Conservation (phyloP, 2,329 filamentous ascomycete species). For the Sporothrix pseudoabietina region DNA sequence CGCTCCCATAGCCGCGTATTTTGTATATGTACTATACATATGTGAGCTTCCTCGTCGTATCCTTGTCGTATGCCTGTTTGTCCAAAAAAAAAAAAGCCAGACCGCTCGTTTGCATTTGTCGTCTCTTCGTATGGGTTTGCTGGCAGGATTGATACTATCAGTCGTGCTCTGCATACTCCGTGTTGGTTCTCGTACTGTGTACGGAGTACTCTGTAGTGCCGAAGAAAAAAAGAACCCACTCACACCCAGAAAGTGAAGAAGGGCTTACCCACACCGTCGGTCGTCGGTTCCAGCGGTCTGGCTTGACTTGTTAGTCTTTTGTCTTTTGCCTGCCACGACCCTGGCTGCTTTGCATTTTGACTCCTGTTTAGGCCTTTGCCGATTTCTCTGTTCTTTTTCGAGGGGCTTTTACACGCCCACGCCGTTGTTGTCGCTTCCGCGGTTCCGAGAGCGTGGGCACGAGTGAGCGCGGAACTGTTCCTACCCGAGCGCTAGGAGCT, state of each 20-base stretch:
- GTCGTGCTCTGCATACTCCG: neutral
- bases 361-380: neutral
- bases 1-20: neutral
- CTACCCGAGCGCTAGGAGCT: neutral
- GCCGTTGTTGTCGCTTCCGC: neutral
- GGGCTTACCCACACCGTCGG: constrained; percentile 1
- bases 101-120: neutral
- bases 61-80: too few species aligned
- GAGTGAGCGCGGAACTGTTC: constrained; percentile 9
- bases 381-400: too few species aligned
- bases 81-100: neutral
- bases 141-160: neutral
- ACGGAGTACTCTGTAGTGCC: neutral
- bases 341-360: neutral
- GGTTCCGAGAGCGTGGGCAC: neutral
- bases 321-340: neutral
- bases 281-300: constrained; percentile 22
- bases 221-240: neutral
- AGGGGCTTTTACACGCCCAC: neutral
- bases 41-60: too few species aligned
- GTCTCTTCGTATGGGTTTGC: neutral
- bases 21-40: neutral
- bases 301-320: neutral
- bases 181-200: neutral
- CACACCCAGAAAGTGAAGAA: neutral